Conservation (phyloP, 495 filamentous ascomycete genomes). For the Penicillium crystallinum region DNA sequence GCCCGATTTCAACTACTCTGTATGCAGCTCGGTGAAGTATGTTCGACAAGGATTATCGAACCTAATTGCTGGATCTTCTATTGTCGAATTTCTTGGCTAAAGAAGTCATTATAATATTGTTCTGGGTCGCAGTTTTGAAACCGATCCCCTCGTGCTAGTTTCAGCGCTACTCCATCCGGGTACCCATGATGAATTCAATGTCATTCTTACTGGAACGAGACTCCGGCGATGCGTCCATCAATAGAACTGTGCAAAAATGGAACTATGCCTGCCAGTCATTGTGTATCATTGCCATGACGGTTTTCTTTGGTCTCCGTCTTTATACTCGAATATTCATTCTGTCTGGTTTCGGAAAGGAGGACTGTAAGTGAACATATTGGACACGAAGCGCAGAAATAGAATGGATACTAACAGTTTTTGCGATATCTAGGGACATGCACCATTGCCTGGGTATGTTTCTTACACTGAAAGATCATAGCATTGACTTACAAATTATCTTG, state of each 20-base stretch:
- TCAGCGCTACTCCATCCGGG: background rate
- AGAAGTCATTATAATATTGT: background rate
- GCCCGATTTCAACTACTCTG: background rate
- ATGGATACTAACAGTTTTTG: background rate
- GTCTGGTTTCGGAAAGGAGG: conserved; percentile 22
- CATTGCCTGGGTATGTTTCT: background rate
- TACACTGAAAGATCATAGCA: background rate
- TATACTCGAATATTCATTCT: conserved; percentile 23
- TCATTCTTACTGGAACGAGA: conserved; percentile 2
- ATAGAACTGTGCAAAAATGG: conserved; percentile 21
- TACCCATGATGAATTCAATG: background rate
- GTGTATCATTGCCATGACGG: conserved; percentile 22
- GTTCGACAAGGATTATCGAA: background rate
- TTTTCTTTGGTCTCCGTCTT: conserved; percentile 21
- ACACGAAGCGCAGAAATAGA: background rate
- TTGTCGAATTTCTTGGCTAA: background rate
- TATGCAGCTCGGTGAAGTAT: background rate
- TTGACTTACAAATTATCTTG: background rate
- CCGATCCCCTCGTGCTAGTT: background rate
- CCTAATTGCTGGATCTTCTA: background rate
- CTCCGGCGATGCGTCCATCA: conserved; percentile 2
- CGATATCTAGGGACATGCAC: conserved; percentile 7
- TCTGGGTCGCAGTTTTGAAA: background rate
- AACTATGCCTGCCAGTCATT: conserved; percentile 24
- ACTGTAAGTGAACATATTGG: conserved; percentile 17